phyloP scores from a whole-genome alignment of 1,284 basidiomycete species.

The Mrakiaceae sp. region DNA sequence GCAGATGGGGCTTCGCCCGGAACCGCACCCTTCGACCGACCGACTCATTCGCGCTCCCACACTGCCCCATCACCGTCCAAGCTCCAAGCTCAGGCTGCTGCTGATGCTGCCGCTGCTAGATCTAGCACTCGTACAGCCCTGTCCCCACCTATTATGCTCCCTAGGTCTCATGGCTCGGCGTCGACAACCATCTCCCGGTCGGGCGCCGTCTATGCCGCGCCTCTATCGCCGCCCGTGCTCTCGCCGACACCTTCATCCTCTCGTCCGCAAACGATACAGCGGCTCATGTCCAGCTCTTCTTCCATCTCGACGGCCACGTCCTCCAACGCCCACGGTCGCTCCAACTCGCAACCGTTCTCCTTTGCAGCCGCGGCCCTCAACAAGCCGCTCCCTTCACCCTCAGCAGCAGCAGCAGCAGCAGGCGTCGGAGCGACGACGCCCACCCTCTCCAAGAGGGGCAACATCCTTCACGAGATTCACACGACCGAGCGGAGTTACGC shows the following conservation, averaged over 20 bases:
- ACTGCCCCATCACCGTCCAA: background rate
- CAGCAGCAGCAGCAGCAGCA: background rate
- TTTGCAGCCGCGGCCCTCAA: background rate
- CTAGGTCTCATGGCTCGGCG: background rate
- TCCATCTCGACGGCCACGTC: background rate
- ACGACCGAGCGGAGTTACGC: conserved; percentile 79
- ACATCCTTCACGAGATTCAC: conserved; percentile 72
- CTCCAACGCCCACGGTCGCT: background rate
- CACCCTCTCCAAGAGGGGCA: conserved; percentile 53
- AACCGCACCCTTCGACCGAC: background rate
- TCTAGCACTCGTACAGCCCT: too few species aligned
- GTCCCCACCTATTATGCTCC: background rate
- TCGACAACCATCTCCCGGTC: background rate
- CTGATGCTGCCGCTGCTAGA: too few species aligned
- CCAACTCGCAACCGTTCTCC: background rate
- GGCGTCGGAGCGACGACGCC: background rate
- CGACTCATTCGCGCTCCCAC: background rate
- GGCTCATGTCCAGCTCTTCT: background rate
- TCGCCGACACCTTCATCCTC: background rate
- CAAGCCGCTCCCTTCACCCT: background rate
- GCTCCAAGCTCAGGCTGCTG: background rate
- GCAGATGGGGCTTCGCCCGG: background rate
- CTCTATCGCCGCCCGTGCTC: background rate
- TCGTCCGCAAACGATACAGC: background rate
- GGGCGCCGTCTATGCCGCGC: background rate